Evolutionary conservation across 768 basidiomycete species (phyloP), one percentile per base, ranked within the genome.

Genomic region (Boletellus sp.): DNA sequence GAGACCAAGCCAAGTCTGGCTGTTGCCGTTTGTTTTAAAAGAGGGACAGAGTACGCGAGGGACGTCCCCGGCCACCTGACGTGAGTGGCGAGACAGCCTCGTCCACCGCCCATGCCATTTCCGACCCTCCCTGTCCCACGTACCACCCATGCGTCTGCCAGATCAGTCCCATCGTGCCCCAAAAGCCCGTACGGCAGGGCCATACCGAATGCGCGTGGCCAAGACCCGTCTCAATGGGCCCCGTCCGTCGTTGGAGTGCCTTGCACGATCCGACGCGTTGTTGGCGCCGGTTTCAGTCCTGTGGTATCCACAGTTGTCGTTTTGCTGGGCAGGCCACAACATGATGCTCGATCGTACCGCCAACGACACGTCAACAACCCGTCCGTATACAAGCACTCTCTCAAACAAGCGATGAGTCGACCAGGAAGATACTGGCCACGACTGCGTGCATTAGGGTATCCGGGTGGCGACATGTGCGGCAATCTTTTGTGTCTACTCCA

Each of bases 91-190:
- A 40, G 23, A 8, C 41, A 3, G 26, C 24, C 17, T 32, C 22
- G 19, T 44, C 47, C 41, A 57, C 58, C 48, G 61, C 50, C 22
- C n/a, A 43, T 52, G 28, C 54, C 52, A 44, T 51, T 55, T 62
- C 42, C 17, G 45, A 45, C 33, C 33, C 35, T 33, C 22, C 48
- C 42, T 33, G 41, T 42, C 41, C 41, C 41, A 42, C 26, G 28
- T 26, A 45, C 44, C 16, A 20, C 34, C 13, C 42, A 33, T 13
- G 13, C 11, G 15, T 39, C 47, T 22, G 38, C 58, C 45, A 35
- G 40, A 56, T 49, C 37, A 7, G 53, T 45, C 37, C 23, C 41
- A 16, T 20, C 19, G 43, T 32, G 39, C 33, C 31, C 37, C 26
- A 7, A 8, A 28, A 11, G 28, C 28, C n/a, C n/a, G n/a, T n/a